Base-by-base conservation (phyloP, 2,329 filamentous ascomycete species). In the Scorias spongiosa region DNA sequence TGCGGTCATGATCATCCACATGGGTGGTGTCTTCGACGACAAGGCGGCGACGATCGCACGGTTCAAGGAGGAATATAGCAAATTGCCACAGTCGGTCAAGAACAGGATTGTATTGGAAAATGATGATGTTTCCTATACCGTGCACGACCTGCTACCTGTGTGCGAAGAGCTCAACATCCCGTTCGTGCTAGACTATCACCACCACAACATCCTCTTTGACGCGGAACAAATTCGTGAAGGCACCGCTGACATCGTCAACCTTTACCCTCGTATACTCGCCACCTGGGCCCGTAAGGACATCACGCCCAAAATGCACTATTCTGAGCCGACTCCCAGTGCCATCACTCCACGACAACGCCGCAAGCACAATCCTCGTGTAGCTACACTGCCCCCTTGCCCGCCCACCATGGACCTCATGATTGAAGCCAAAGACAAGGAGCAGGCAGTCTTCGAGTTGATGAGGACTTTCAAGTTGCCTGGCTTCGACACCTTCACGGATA, bases 341-440 rank as follows among this genome's bases (percentile, higher is more conserved):
- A 74, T 93, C 36, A 93, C 87, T 1, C 74, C 74, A 0, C 74
- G 78, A 0, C 81, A 93, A 51, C 71, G 88, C 26, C 75, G 89
- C 46, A 95, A 93, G 62, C 89, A 96, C 57, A 86, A 79, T 30
- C 73, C 85, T 0, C 75, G 89, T 8, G 86, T 93, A 1, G 72
- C 72, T 50, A 83, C 79, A 1, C 63, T 96, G 1, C 89, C 89
- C 1, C 88, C 89, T 0, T 95, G 89, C 54, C 71, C 79, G 3
- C 67, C 76, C 1, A 79, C 82, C 29, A 91, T 93, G 81, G 89
- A 95, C 57, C 69, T 96, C n/a, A 96, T 96, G 89, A 95, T 96
- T 47, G 89, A 96, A 65, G 89, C 89, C 40, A 96, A 96, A 61
- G 89, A 95, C 58, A 96, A 96, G 63, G 89, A 96, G 60, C 89